Base-by-base conservation (phyloP, 768 basidiomycete genomes). In the Phlegmacium glaucopus region DNA sequence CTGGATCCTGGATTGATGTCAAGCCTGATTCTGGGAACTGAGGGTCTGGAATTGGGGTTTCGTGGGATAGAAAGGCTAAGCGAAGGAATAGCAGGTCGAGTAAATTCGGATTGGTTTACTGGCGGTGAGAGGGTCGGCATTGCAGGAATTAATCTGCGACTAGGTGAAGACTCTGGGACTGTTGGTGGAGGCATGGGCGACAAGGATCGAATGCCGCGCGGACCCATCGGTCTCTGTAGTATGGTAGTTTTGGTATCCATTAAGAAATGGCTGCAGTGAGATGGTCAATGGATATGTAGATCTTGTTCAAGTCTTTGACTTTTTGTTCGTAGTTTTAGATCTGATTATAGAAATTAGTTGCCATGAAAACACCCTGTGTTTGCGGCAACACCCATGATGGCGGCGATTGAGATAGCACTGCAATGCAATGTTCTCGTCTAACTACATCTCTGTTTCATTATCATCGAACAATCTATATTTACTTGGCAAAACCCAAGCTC, bases 141-240 rank as follows among this genome's bases (percentile, higher is more conserved):
- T 36, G 66, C 47, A 15, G 53, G 55, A 41, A 47, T 60, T 17
- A 68, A 66, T 65, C 61, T 64, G 36, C 60, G 53, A 44, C 60
- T 56, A 32, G 51, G 59, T 58, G 54, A 68, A 61, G 53, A 50
- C 35, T 57, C 55, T 13, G 54, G 45, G 15, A 47, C 35, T 34
- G 50, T 44, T 28, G 54, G 51, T 18, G 53, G n/a, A n/a, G n/a
- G 44, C 13, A 60, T 39, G 9, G 58, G 55, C 42, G 53, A 53
- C 6, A 43, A 49, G 15, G 56, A 47, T 17, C 58, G 53, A 50
- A 54, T 56, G 42, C 63, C 48, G 61, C 54, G 51, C 62, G 72
- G 70, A 27, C 70, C 68, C 54, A 68, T 60, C 25, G 70, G 70
- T 29, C 68, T 61, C 54, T 68, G 68, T 51, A 69, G 59, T 26